A percentile compares a stretch with the other conserved stretches of the same genome.
phyloP scores from a whole-genome alignment of 1,284 basidiomycete genomes.

The Stygiomarasmius scandens region DNA sequence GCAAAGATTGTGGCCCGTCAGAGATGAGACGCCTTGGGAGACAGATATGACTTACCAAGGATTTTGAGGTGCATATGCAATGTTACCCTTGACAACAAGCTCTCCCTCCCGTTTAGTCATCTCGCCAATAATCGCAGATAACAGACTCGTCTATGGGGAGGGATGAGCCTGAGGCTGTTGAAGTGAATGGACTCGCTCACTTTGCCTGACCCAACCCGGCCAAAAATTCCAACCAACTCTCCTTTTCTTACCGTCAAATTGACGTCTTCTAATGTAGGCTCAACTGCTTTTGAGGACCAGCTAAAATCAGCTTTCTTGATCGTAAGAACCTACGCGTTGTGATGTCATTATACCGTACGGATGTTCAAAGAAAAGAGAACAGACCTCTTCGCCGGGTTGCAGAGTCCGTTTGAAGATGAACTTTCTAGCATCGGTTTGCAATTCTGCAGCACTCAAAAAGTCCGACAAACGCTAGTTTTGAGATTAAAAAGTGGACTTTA shows the following conservation, averaged over 20 bases:
- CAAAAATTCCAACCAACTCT: constrained; percentile 86
- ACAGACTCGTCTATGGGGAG: constrained; percentile 69
- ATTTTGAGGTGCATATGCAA: constrained; percentile 91
- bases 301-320: constrained; percentile 78
- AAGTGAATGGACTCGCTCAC: constrained; percentile 34
- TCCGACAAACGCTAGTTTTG: constrained; percentile 76
- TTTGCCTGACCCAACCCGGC: constrained; percentile 93
- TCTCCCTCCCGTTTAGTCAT: constrained; percentile 81
- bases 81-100: constrained; percentile 69
- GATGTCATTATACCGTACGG: too few species aligned
- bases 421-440: constrained; percentile 75
- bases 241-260: constrained; percentile 79
- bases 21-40: background rate
- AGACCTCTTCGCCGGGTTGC: constrained; percentile 64
- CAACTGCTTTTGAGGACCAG: constrained; percentile 64
- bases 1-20: constrained; percentile 5
- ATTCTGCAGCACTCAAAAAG: constrained; percentile 81
- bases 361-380: constrained; percentile 6
- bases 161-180: too few species aligned
- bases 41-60: constrained; percentile 65
- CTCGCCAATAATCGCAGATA: constrained; percentile 85
- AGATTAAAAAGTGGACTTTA: too few species aligned
- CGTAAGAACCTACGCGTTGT: constrained; percentile 53
- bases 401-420: constrained; percentile 48
- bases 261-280: constrained; percentile 78